Percentiles rank a stretch among this genome's conserved stretches.
Conservation (phyloP, 257 asterid genomes). For the Solanum corneliomulleri region DNA sequence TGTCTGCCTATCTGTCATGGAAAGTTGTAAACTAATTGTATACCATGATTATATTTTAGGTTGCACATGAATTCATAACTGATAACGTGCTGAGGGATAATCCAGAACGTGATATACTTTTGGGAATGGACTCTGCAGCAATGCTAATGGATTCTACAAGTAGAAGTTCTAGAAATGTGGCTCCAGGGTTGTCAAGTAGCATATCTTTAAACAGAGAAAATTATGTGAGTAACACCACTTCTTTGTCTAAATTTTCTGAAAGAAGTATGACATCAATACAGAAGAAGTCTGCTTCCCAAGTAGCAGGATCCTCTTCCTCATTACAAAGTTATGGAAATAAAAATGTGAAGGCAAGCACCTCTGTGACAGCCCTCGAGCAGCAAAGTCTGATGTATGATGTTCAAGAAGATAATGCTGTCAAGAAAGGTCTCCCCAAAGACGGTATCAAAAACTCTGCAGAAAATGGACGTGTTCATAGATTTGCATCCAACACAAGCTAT, state of each 20-base stretch:
- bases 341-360: constrained; percentile 18
- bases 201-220: constrained; percentile 27
- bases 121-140: constrained; percentile 1
- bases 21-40: not conserved
- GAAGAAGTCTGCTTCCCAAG: constrained; percentile 26
- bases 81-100: not conserved
- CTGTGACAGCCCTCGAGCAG: constrained; percentile 8
- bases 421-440: constrained; percentile 2
- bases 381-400: constrained; percentile 10
- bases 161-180: constrained; percentile 1
- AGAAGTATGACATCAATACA: constrained; percentile 54
- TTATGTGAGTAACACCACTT: constrained; percentile 23
- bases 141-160: not conserved
- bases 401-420: constrained; percentile 7
- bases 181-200: constrained; percentile 9
- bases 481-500: constrained; percentile 1
- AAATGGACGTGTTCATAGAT: constrained; percentile 2
- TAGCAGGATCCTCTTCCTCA: constrained; percentile 38
- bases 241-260: constrained; percentile 31
- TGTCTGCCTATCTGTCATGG: not conserved
- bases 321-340: constrained; percentile 24
- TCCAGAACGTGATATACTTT: not conserved
- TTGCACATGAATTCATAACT: constrained; percentile 19
- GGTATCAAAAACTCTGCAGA: constrained; percentile 5
- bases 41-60: constrained; percentile 22